Base-by-base conservation (phyloP, 305 asterid genomes). In the Ilex paraguariensis region DNA sequence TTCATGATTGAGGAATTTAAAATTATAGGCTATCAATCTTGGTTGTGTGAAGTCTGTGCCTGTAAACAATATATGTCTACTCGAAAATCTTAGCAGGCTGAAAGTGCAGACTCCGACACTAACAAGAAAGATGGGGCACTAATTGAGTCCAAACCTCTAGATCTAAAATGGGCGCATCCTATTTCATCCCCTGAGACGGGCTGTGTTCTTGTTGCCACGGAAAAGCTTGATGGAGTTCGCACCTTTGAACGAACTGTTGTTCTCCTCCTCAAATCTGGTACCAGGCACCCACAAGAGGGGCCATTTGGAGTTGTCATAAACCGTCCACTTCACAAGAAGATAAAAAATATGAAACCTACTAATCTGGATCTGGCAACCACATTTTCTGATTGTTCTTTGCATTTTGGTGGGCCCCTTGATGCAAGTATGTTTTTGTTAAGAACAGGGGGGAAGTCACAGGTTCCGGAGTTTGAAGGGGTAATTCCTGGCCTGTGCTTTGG, bases 401-500 rank as follows among this genome's bases (percentile, higher is more conserved):
- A 93, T 75, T 90, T 84, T 54, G 99, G 99, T 15, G 99, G 99
- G 5, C 99, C 99, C 69, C 97, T 93, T 49, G 97, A 87, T 50
- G 96, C 96, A 5, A 90, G 95, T 68, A 90, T 87, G 89, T 87
- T 86, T 63, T 56, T 93, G 73, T 60, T 90, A 63, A 77, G 85
- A 75, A 67, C 79, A 56, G 77, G 55, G 40, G 89, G 79, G n/a
- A 60, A 63, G 55, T 58, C 77, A 7, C 74, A 73, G 31, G 76
- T 70, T 56, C 72, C 77, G 17, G 80, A 95, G 31, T 82, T 90
- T 16, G 92, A 86, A 66, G 92, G 81, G 78, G 92, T 90, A 44
- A 73, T 84, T 61, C 86, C 87, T 0, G 97, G 96, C 7, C 68
- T 90, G 3, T 84, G 81, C 62, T 91, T 84, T 73, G 99, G 97